A percentile compares a stretch with the other conserved stretches of the same genome.
These are phyloP conservation scores for Trichoderma virens DNA, from an alignment of 495 filamentous ascomycete genomes.

Conservation along the genomic window DNA sequence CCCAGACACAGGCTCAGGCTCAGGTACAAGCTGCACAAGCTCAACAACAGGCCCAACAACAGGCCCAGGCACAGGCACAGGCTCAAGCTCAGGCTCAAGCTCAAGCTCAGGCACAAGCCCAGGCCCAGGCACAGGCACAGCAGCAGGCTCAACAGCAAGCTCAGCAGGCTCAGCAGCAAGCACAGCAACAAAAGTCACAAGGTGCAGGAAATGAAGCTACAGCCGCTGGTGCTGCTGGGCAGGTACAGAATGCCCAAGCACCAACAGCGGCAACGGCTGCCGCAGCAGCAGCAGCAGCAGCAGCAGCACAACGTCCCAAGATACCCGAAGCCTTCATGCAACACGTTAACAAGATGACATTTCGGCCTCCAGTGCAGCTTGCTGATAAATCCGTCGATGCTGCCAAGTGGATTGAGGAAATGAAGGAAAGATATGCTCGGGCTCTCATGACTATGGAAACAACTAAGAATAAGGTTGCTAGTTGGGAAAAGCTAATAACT, in stretches of 20 bases:
- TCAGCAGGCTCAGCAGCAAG: slow-evolving; percentile 23
- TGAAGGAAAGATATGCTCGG: slow-evolving; percentile 25
- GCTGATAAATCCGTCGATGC: slow-evolving; percentile 4
- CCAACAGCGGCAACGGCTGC: slow-evolving; percentile 11
- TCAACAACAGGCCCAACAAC: too few relatives aligned
- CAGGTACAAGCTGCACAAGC: slow-evolving; percentile 13
- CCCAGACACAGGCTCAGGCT: slow-evolving; percentile 19
- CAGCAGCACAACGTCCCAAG: background rate
- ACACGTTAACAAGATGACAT: slow-evolving; percentile 20
- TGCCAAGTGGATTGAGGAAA: slow-evolving; percentile 24
- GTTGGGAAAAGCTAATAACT: slow-evolving; percentile 25
- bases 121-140: slow-evolving; percentile 11
- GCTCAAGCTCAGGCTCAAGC: slow-evolving; percentile 19
- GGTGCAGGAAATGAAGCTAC: background rate
- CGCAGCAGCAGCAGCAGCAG: background rate
- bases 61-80: too few relatives aligned
- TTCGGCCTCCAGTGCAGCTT: slow-evolving; percentile 2
- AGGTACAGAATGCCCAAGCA: background rate
- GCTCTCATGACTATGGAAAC: slow-evolving; percentile 30
- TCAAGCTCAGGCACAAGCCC: slow-evolving; percentile 17
- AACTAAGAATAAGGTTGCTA: slow-evolving; percentile 16
- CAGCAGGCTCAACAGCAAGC: slow-evolving; percentile 9
- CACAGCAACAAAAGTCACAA: slow-evolving; percentile 18
- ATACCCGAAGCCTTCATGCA: slow-evolving; percentile 20
- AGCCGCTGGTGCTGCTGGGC: background rate